Base-by-base conservation (phyloP, 129 eudicot genomes). In the Logfia minima region DNA sequence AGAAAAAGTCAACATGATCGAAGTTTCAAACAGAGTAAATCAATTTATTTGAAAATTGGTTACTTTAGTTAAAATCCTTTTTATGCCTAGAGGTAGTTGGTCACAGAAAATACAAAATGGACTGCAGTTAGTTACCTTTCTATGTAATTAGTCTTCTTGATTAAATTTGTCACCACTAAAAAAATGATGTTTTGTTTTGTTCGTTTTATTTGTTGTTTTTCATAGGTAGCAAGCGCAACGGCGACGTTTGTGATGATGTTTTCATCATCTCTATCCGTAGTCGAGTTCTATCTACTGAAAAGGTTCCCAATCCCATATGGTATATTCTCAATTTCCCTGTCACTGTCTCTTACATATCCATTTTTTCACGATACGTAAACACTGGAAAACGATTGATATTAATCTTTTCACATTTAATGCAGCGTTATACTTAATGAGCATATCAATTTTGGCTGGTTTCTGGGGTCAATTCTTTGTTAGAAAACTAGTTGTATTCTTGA, bases 211-310 rank as follows among this genome's bases (percentile, higher is more conserved):
- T 13, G 7, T 32, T 56, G 31, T 2, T 60, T 71, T 21, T 3
- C 34, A 28, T 83, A 92, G 96, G 98, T 90, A 16, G 98, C 98
- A 5, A 92, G 98, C 26, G 97, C 98, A 23, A 93, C 98, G 55
- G 98, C 98, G 39, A 93, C 98, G 17, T 93, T 93, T 76, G 98
- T 93, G 90, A 93, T 93, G 98, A 85, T 93, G 93, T 93, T 90
- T 75, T 93, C 97, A 10, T 86, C 98, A 58, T 91, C 96, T 34
- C 78, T 93, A 76, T 91, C 98, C 0, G 98, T 93, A 74, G 96
- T 93, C 68, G 98, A 93, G 82, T 93, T 93, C 77, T 93, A 93
- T 88, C 88, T 93, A 56, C 93, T 93, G 48, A 77, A 86, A 41
- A 77, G 98, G 75, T 93, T 93, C 78, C 98, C 98, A 14, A 87